Evolutionary conservation across 768 basidiomycete genomes (phyloP), one percentile per base, ranked within the genome.

Genomic region (Sarcomyxa edulis): DNA sequence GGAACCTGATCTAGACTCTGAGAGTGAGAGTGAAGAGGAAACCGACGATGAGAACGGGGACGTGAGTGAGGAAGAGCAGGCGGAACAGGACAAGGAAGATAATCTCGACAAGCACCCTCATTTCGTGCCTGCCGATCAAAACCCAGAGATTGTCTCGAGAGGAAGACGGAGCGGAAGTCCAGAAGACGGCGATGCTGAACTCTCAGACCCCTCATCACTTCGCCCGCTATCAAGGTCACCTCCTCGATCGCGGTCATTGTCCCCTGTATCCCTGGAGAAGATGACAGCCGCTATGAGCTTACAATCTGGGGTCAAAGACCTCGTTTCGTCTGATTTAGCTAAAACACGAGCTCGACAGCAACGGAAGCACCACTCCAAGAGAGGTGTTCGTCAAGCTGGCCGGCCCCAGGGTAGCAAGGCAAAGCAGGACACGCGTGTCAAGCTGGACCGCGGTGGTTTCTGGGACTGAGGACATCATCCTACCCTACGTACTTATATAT

Each of bases 341-440:
- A 81, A 76, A 51, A 52, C 61, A 35, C 79, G 77, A 3, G 69
- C 74, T 14, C 74, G 74, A 42, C 72, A 85, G 49, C 72, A 84
- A 52, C 71, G 74, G 41, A 88, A 87, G 55, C 76, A 86, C 54
- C 91, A 94, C 62, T 78, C 85, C 1, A 87, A 82, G 59, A 75
- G 80, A 45, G 70, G 73, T 6, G 69, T 69, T 3, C 72, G 75
- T 38, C 68, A 77, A 39, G 75, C 70, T 20, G 85, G 85, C 18
- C 67, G 87, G 26, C 66, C 78, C 16, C 78, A 81, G 47, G 91
- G 91, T 15, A 90, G 85, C 55, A 94, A 94, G 56, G 81, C 81
- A 39, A 94, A 90, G 62, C 78, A 81, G 52, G 86, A 91, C 51
- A 72, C 61, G 21, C 67, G 75, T 42, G 72, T 88, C 8, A 79